phyloP scores from a whole-genome alignment of 805 yeast genomes.

The Nakazawaea wickerhamii region DNA sequence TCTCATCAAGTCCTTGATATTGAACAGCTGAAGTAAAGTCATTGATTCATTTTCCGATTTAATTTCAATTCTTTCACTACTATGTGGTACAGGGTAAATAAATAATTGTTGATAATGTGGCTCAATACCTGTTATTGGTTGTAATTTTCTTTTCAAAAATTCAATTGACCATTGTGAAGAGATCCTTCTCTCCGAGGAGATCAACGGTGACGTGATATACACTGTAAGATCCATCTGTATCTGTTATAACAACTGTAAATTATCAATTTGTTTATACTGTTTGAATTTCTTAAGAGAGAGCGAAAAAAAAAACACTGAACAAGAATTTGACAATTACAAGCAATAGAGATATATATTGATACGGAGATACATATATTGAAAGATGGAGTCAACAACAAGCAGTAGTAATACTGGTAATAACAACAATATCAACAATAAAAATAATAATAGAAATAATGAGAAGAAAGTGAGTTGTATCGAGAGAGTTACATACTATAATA shows the following conservation, averaged over 20 bases:
- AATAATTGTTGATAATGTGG: conserved; percentile 48
- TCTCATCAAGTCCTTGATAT: conserved; percentile 36
- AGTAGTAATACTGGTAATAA: not conserved
- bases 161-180: conserved; percentile 56
- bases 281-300: not conserved
- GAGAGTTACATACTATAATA: too few relatives aligned
- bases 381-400: not conserved
- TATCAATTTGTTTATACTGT: not conserved
- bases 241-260: not conserved
- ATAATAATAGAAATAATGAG: conserved; percentile 7
- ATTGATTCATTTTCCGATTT: conserved; percentile 14
- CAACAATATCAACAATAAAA: not conserved
- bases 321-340: not conserved
- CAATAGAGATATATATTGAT: too few relatives aligned
- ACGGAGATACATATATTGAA: too few relatives aligned
- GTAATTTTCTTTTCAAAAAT: conserved; percentile 50
- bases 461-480: conserved; percentile 9
- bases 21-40: conserved; percentile 22
- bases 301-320: not conserved
- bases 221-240: conserved; percentile 39
- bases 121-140: conserved; percentile 69
- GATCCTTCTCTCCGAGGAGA: conserved; percentile 65
- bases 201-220: conserved; percentile 57
- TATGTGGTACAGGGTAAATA: conserved; percentile 35
- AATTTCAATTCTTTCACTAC: conserved; percentile 30